Evolutionary conservation across 2,329 filamentous ascomycete species (phyloP).

Genomic region (Didymella glomerata): DNA sequence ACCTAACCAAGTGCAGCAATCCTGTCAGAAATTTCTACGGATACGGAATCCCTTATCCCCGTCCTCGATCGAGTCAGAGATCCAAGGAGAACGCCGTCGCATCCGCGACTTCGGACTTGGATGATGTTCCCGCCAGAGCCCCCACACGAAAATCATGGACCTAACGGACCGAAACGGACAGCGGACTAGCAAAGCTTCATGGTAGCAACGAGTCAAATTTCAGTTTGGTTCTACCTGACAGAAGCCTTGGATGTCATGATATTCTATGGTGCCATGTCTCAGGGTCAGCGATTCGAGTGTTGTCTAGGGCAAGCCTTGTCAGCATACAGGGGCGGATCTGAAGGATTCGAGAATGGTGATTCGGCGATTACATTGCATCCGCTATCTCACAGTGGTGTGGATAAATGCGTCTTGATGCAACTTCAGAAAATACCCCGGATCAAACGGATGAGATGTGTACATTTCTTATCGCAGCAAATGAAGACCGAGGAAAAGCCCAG

Average conservation of each 20-base stretch:
- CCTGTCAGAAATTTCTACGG: not conserved
- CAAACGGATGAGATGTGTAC: not conserved
- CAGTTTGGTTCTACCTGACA: not conserved
- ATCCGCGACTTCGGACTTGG: constrained; percentile 16
- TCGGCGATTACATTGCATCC: not conserved
- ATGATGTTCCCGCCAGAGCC: constrained; percentile 21
- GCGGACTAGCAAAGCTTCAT: constrained; percentile 21
- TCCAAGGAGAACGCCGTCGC: constrained; percentile 23
- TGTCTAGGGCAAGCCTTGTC: not conserved
- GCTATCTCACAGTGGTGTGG: not conserved
- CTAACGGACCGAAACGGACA: constrained; percentile 21
- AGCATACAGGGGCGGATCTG: not conserved
- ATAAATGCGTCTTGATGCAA: not conserved
- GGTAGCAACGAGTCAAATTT: constrained; percentile 24
- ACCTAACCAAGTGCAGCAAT: constrained; percentile 7
- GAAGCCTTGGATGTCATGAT: not conserved
- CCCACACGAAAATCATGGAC: constrained; percentile 22
- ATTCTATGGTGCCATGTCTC: not conserved
- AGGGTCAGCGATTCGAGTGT: not conserved
- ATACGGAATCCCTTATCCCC: not conserved
- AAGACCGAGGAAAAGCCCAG: not conserved
- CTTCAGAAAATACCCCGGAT: not conserved
- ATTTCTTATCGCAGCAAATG: not conserved
- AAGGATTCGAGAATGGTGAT: not conserved
- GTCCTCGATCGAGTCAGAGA: constrained; percentile 11